Evolutionary conservation across 23 red algal species (phyloP), one percentile per base, ranked within the genome.

Genomic region (Gracilaria domingensis): DNA sequence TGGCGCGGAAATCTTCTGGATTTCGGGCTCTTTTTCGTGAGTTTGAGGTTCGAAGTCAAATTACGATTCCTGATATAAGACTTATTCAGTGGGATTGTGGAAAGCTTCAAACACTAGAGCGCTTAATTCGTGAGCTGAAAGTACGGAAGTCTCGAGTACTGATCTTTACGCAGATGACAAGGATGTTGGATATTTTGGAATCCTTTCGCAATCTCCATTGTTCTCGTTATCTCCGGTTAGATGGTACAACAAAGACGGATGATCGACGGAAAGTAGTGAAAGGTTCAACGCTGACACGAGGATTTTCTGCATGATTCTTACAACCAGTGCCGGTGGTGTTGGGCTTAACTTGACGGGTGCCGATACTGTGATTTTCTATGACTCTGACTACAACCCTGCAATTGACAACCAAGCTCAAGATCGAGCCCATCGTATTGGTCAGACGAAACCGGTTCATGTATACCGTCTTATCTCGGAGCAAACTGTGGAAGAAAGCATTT

Each of bases 71-170:
- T 25, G 95, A 98, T 60, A 93, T 79, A 14, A 85, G 91, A 49
- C 87, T 98, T n/a, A 56, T 98, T 53, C 95, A 98, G 55, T 98
- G 95, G 95, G 95, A 98, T 58, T 98, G 97, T 71, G 97, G 97
- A 8, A 99, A 99, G 79, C 92, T 99, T 29, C 93, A 96, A 66
- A 84, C 80, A 26, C 55, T 99, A 8, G 93, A 90, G 34, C 39
- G 49, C 0, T 62, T 99, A 45, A 53, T 99, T 8, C 76, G 81
- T 11, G 50, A 91, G 49, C 65, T 99, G 60, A 76, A 81, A 55
- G 85, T 39, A 50, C 40, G 64, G 12, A 91, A 91, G n/a, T 93
- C 95, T 53, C 88, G 97, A 24, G 92, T 77, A 14, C 72, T 99
- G 18, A 99, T 99, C 58, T 99, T 99, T 59, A 96, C 97, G 5